phyloP scores from a whole-genome alignment of 495 filamentous ascomycete genomes.

The Talaromyces nanjingensis region DNA sequence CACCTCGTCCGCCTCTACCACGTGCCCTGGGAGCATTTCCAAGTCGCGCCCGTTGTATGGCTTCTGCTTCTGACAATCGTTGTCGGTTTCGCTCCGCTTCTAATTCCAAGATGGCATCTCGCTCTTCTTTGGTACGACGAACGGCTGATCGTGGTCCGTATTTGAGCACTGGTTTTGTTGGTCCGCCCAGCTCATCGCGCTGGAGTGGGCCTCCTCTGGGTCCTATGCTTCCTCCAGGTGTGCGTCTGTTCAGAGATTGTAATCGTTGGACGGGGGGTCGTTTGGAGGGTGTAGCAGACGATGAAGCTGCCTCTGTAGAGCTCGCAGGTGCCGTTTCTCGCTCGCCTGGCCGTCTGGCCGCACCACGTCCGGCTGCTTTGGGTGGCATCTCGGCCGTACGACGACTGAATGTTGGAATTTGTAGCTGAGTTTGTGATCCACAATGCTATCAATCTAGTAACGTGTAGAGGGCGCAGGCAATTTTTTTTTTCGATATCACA shows the following conservation, averaged over 20 bases:
- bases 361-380: constrained; percentile 30
- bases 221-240: constrained; percentile 31
- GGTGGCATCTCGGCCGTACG: constrained; percentile 29
- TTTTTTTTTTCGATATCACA: neutral
- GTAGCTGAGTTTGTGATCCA: neutral
- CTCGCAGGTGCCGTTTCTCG: neutral
- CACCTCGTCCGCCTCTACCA: constrained; percentile 28
- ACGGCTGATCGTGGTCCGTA: constrained; percentile 38
- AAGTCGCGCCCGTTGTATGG: constrained; percentile 31
- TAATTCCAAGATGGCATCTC: constrained; percentile 40
- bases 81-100: constrained; percentile 41
- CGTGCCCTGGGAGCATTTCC: constrained; percentile 16
- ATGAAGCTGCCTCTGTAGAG: neutral
- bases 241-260: constrained; percentile 35
- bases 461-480: neutral
- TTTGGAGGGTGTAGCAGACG: constrained; percentile 9
- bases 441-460: neutral
- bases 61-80: constrained; percentile 36
- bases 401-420: neutral
- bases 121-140: constrained; percentile 47
- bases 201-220: constrained; percentile 15
- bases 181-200: neutral
- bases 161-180: constrained; percentile 36
- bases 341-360: neutral
- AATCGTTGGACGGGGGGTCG: constrained; percentile 36